Conservation (phyloP, 257 asterid genomes). For the Solanum corneliomulleri region DNA sequence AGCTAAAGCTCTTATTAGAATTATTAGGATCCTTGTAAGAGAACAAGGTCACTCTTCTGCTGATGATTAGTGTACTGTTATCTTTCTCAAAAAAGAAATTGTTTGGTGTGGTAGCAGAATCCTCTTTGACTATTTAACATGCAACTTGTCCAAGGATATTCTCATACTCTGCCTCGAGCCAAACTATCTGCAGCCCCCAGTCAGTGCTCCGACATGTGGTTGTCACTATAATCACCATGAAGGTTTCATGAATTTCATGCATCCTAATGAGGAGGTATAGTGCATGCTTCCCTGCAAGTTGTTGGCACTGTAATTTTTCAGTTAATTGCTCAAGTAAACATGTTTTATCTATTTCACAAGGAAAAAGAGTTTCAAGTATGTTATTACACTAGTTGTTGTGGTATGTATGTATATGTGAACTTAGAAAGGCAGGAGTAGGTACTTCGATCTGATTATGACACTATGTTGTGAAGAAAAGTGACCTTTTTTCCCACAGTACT, state of each 20-base stretch:
- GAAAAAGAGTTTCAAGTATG: neutral
- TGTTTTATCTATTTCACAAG: neutral
- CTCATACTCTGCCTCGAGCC: slow-evolving; percentile 33
- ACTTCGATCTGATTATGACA: neutral
- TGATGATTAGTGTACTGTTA: neutral
- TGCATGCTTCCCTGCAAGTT: neutral
- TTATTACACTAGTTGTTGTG: neutral
- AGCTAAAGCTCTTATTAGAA: neutral
- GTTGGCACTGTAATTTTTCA: neutral
- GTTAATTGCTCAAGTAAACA: neutral
- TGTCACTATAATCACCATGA: slow-evolving; percentile 36
- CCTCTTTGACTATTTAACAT: neutral
- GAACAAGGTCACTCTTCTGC: neutral
- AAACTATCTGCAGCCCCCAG: slow-evolving; percentile 34
- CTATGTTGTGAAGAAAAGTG: neutral
- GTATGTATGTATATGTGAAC: neutral
- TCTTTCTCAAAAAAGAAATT: neutral
- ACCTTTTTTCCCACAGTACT: neutral
- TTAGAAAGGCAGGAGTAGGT: neutral
- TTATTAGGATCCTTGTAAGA: neutral
- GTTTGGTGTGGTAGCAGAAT: neutral
- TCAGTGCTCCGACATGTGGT: slow-evolving; percentile 27
- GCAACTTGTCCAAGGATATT: slow-evolving; percentile 11
- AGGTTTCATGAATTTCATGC: slow-evolving; percentile 34
- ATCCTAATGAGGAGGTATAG: slow-evolving; percentile 36